These are phyloP conservation scores for Eucalyptus cladocalyx DNA, from an alignment of 345 rosid genomes.

Conservation along the genomic window DNA sequence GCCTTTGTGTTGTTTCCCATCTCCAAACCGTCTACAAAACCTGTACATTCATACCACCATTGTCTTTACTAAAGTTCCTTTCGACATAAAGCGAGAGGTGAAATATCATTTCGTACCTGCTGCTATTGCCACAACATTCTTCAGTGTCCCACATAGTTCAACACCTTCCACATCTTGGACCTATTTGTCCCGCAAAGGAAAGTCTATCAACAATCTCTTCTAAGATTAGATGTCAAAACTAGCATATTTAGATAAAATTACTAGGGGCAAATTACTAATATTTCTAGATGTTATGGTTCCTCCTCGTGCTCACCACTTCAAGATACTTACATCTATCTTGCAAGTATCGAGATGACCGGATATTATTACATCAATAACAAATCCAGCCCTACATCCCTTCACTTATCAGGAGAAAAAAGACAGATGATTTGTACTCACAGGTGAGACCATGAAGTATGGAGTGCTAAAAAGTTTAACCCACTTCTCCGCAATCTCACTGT, in stretches of 20 bases:
- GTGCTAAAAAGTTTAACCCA: slow-evolving; percentile 90
- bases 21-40: slow-evolving; percentile 89
- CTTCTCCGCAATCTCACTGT: slow-evolving; percentile 53
- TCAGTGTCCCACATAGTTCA: slow-evolving; percentile 91
- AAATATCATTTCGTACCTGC: slow-evolving; percentile 34
- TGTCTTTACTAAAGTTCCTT: neutral
- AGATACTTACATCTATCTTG: neutral
- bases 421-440: slow-evolving; percentile 32
- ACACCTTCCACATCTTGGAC: slow-evolving; percentile 95
- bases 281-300: neutral
- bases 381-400: neutral
- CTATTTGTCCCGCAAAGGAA: slow-evolving; percentile 5
- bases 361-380: neutral
- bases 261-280: neutral
- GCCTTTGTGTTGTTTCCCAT: slow-evolving; percentile 99
- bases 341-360: neutral
- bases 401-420: neutral
- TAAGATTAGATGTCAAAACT: neutral
- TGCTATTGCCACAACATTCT: slow-evolving; percentile 92
- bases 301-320: neutral
- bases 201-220: neutral
- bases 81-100: neutral
- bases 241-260: neutral
- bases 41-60: slow-evolving; percentile 11
- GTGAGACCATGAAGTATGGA: slow-evolving; percentile 74